Base-by-base conservation (phyloP, 1,284 basidiomycete species). In the Psilocybe mexicana region DNA sequence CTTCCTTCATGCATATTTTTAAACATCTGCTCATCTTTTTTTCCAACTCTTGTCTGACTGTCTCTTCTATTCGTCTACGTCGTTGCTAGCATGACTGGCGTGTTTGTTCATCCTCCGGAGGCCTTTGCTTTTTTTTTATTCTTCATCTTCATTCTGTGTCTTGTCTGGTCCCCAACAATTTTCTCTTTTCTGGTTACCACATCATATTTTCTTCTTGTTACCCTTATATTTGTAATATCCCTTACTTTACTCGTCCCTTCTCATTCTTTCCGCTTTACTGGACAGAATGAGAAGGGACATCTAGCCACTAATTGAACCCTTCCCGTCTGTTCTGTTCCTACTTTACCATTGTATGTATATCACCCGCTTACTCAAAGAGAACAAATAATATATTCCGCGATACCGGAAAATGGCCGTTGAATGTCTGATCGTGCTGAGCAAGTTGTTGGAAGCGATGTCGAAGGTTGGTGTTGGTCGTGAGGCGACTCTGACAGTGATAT, bases 211-310 rank as follows among this genome's bases (percentile, higher is more conserved):
- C 63, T 65, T 49, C 56, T 61, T 35, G 54, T 38, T 57, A 49
- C 56, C 65, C 62, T 60, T 64, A 60, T 70, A 69, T 64, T 63
- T 74, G 73, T 76, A 76, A 74, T 76, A 72, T 66, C 64, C 71
- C 69, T 61, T 78, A 77, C 70, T 65, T 68, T 79, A 79, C 73
- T 62, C 43, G 52, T 35, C 57, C 43, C 60, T 46, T 65, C 61
- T 57, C 62, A 6, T 51, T 66, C 58, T 58, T 55, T 47, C 58
- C 57, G 52, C 58, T 55, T 56, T 62, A 56, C 47, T 57, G 55
- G 54, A 56, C 33, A 59, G 53, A 61, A 61, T 62, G 54, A 63
- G 52, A 45, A 50, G 61, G 61, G 61, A 57, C 51, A 58, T 58
- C 58, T 61, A 55, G 54, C 61, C 50, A 66, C 57, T 67, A 71